Percentiles rank a stretch among this genome's conserved stretches.
phyloP scores from a whole-genome alignment of 2,329 filamentous ascomycete genomes.

The Exophiala calicioides region DNA sequence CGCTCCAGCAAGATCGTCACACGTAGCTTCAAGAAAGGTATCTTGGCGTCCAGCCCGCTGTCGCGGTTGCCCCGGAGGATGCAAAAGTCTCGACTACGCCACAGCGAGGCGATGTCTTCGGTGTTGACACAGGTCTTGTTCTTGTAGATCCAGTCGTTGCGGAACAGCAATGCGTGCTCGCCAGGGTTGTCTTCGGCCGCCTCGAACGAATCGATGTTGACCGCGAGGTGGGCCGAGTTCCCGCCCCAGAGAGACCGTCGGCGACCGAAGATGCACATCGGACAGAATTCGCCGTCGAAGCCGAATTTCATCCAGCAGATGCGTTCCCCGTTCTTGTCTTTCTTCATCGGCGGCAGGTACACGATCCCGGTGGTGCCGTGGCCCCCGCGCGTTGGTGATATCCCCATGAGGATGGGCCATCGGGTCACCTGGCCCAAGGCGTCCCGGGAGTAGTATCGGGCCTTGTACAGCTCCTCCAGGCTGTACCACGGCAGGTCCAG shows the following conservation, averaged over 20 bases:
- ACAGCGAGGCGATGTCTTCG: constrained; percentile 7
- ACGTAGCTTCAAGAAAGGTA: constrained; percentile 12
- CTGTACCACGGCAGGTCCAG: constrained; percentile 13
- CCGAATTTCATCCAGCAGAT: constrained; percentile 24
- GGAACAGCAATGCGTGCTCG: constrained; percentile 17
- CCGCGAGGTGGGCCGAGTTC: constrained; percentile 16
- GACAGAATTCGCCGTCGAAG: constrained; percentile 19
- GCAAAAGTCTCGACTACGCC: constrained; percentile 15
- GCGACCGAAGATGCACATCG: constrained; percentile 17
- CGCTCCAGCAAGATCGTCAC: constrained; percentile 7
- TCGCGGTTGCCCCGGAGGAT: constrained; percentile 11
- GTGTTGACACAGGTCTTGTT: constrained; percentile 3
- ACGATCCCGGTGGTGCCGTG: constrained; percentile 14
- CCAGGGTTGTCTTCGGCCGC: constrained; percentile 11
- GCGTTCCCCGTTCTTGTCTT: constrained; percentile 17
- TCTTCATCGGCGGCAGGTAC: constrained; percentile 6
- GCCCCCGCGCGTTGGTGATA: constrained; percentile 13
- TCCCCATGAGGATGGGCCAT: constrained; percentile 13
- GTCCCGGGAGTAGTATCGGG: constrained; percentile 11
- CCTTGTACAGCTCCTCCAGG: constrained; percentile 4
- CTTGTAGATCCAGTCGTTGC: constrained; percentile 17
- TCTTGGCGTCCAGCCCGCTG: constrained; percentile 7
- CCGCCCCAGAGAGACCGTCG: constrained; percentile 20
- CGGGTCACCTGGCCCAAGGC: constrained; percentile 4
- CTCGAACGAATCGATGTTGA: constrained; percentile 12